Evolutionary conservation across 192 early-diverging fungal genomes (phyloP).

Genomic region (Phlyctochytrium planicorne): DNA sequence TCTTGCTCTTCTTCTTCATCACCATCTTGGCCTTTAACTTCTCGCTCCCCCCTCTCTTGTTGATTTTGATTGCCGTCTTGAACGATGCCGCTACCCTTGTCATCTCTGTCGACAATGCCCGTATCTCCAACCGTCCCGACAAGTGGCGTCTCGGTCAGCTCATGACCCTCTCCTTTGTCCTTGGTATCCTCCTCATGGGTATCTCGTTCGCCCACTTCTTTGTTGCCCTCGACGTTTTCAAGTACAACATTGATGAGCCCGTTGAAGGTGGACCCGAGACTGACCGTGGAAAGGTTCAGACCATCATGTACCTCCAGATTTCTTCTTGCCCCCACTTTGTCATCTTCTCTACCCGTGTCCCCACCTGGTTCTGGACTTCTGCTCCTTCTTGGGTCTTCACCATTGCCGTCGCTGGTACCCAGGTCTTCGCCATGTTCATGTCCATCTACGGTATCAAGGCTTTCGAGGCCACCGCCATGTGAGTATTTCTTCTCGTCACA

Average conservation of each 20-base stretch:
- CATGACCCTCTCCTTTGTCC: slow-evolving; percentile 73
- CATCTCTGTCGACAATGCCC: slow-evolving; percentile 90
- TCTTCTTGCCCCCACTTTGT: slow-evolving; percentile 93
- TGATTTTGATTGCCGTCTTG: slow-evolving; percentile 88
- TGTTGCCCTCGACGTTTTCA: slow-evolving; percentile 61
- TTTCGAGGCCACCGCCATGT: slow-evolving; percentile 36
- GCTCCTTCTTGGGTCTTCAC: slow-evolving; percentile 79
- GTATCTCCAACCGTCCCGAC: slow-evolving; percentile 85
- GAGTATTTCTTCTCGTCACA: slow-evolving; percentile 14
- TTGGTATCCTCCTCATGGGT: slow-evolving; percentile 71
- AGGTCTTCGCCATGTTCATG: slow-evolving; percentile 91
- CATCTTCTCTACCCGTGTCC: slow-evolving; percentile 92
- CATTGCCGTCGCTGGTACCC: slow-evolving; percentile 80
- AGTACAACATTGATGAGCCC: not conserved
- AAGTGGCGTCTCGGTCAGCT: slow-evolving; percentile 96
- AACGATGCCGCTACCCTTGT: slow-evolving; percentile 84
- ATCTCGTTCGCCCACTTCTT: slow-evolving; percentile 86
- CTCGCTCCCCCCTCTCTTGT: slow-evolving; percentile 72
- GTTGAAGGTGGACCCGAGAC: not conserved
- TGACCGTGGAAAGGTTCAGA: slow-evolving; percentile 14
- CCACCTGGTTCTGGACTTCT: slow-evolving; percentile 86
- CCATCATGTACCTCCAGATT: slow-evolving; percentile 88
- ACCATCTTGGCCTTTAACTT: slow-evolving; percentile 80
- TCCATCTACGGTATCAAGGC: slow-evolving; percentile 64
- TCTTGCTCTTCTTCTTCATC: slow-evolving; percentile 94